Evolutionary conservation across 768 basidiomycete species (phyloP), one percentile per base, ranked within the genome.

Genomic region (Neoboletus magnificus): DNA sequence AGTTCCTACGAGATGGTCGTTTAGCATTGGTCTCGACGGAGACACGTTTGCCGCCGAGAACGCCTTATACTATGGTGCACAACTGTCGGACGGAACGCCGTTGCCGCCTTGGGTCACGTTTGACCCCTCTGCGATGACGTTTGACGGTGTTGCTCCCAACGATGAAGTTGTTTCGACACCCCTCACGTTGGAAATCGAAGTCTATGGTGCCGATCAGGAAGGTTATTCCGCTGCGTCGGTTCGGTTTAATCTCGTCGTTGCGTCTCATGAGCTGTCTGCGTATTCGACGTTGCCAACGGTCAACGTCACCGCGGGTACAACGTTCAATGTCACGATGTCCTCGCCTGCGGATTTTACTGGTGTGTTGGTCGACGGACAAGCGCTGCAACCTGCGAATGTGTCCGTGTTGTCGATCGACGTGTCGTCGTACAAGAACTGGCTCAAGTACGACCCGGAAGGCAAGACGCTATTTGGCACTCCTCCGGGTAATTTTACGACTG

Each of bases 1-100:
- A 48, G 82, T 96, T 11, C 93, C 92, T 1, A 82, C 82, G 8
- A 71, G 75, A 43, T 96, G 93, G 93, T 91, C 90, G 1, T 98
- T 96, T 74, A 92, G 91, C 63, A 80, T 98, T 55, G 95, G 94
- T 15, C 83, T 97, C 62, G 73, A 84, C 48, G 76, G 81, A 56
- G 74, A 80, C 35, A 93, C 89, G 2, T 87, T 85, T 69, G 55
- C 66, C 2, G 74, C 79, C 30, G 54, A 70, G 44, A 72, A 79
- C 33, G 73, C 72, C 27, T 62, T 90, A 37, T 87, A 67, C 66
- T 93, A 94, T 65, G 76, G 78, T 11, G 84, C 86, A 27, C 76
- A 81, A 33, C 80, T 81, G 64, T 74, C 77, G 1, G 82, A 91
- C 60, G 86, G 90, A n/a, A 82, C 84, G 1, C 75, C 77, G 6